Evolutionary conservation across 2,329 filamentous ascomycete genomes (phyloP).

Genomic region (Clarireedia paspali): DNA sequence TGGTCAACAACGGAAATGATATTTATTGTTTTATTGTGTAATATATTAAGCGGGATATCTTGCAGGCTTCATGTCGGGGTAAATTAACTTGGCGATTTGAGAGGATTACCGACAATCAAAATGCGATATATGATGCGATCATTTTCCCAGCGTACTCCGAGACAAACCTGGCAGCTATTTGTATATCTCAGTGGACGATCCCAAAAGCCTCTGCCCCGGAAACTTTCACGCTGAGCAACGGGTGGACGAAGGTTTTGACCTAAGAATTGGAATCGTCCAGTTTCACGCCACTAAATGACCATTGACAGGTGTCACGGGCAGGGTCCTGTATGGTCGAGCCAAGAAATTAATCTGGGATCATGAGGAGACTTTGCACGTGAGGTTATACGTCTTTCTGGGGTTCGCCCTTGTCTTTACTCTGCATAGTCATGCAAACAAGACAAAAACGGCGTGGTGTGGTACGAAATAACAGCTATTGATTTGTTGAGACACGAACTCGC

Average conservation of each 20-base stretch:
- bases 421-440: neutral
- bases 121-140: neutral
- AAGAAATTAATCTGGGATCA: neutral
- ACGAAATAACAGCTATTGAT: neutral
- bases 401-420: neutral
- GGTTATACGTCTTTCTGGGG: neutral
- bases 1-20: slow-evolving; percentile 1
- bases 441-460: neutral
- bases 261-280: neutral
- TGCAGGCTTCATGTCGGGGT: slow-evolving; percentile 5
- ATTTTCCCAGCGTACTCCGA: neutral
- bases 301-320: slow-evolving; percentile 4
- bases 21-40: slow-evolving; percentile 12
- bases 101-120: slow-evolving; percentile 6
- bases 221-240: neutral
- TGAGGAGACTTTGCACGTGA: slow-evolving; percentile 1
- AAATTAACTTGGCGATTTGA: slow-evolving; percentile 1
- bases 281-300: slow-evolving; percentile 1
- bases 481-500: neutral
- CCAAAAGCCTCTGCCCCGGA: neutral
- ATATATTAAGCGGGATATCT: slow-evolving; percentile 12
- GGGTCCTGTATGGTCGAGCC: neutral
- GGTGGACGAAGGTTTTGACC: neutral
- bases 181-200: slow-evolving; percentile 2
- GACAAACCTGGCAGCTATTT: neutral